Base-by-base conservation (phyloP, 495 filamentous ascomycete genomes). In the Penicillium bialowiezense region DNA sequence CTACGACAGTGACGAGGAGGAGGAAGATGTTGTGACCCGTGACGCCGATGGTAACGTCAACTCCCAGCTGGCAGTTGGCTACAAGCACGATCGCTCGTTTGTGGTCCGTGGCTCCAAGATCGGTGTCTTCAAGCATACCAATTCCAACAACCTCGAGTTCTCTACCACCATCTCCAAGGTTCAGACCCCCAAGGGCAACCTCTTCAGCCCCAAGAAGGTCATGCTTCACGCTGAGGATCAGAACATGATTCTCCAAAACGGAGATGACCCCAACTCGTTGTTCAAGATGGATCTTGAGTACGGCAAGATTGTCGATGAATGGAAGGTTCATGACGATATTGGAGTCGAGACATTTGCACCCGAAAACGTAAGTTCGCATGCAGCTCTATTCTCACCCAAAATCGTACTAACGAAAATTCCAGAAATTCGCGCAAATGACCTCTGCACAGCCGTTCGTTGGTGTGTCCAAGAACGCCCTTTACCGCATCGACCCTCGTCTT, bases 311-410 rank as follows among this genome's bases (percentile, higher is more conserved):
- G 90, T 97, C 2, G 95, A 98, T 62, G 95, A 98, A 68, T 98
- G 93, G 93, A 97, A 95, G 56, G 80, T 98, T n/a, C 92, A 98
- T 59, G 91, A 98, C 47, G 90, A 98, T 70, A 97, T 98, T 48
- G 81, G 87, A 1, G 90, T 98, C 42, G 82, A 86, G 15, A 90
- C 84, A 5, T 95, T 97, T 69, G 89, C 85, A 4, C 93, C 95
- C 3, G 92, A 96, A 62, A 95, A 82, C 40, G 83, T 85, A 70
- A 63, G 71, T 66, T 17, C 31, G n/a, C 29, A 3, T 12, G 12
- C 10, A 13, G 18, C 1, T 12, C 15, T 13, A n/a, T 26, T 19
- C n/a, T 12, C 3, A 40, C 3, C 24, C 2, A 20, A 31, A 3
- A 29, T n/a, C 35, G 35, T 50, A 35, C 63, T 69, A 51, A 70